phyloP scores from a whole-genome alignment of 352 stramenopile species.

The Blastocystis sp. region DNA sequence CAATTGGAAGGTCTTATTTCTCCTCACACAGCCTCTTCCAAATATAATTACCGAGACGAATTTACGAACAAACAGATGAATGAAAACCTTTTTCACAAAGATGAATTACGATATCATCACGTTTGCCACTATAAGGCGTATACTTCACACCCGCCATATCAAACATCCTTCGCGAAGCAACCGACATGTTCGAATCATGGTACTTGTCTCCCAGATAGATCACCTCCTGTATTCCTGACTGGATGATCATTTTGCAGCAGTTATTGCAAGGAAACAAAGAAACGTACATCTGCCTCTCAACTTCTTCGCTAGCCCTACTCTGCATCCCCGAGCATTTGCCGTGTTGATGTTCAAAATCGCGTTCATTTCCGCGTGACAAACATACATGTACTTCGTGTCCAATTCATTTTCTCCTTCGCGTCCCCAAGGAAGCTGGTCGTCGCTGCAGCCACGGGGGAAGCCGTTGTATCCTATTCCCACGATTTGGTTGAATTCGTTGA shows the following conservation, averaged over 20 bases:
- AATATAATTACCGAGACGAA: background rate
- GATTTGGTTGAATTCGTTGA: constrained; percentile 88
- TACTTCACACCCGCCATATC: constrained; percentile 74
- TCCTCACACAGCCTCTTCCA: background rate
- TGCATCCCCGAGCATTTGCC: constrained; percentile 82
- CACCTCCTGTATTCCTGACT: constrained; percentile 88
- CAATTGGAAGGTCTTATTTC: background rate
- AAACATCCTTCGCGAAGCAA: constrained; percentile 77
- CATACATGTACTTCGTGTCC: constrained; percentile 93
- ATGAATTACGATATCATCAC: constrained; percentile 37
- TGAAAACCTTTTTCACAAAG: background rate
- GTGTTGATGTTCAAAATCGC: constrained; percentile 97
- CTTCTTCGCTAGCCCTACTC: constrained; percentile 66
- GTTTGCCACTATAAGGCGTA: constrained; percentile 27
- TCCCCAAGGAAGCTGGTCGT: constrained; percentile 88
- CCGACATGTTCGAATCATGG: constrained; percentile 78
- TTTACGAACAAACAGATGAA: constrained; percentile 10
- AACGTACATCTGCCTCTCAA: constrained; percentile 83
- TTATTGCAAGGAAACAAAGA: constrained; percentile 97
- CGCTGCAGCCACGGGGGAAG: constrained; percentile 87
- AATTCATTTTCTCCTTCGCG: constrained; percentile 73
- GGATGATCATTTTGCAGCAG: constrained; percentile 97
- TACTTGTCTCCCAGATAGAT: constrained; percentile 94
- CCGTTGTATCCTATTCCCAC: constrained; percentile 97
- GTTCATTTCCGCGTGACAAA: constrained; percentile 97